Base-by-base conservation (phyloP, 2,329 filamentous ascomycete species). In the Mycosphaerelloides madeirae region DNA sequence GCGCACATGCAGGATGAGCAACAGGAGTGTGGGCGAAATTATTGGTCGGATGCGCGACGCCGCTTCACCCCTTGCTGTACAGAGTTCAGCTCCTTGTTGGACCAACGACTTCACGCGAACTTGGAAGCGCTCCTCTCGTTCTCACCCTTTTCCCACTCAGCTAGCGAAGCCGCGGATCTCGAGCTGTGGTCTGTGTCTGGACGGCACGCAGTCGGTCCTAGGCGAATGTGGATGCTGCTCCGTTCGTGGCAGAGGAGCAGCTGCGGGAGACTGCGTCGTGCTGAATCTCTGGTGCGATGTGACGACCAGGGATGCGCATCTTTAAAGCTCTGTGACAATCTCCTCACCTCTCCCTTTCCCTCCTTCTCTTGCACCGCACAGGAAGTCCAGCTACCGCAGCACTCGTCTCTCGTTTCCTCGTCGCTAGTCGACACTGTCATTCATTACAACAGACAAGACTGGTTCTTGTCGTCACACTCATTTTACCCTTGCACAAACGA, bases 371-470 rank as follows among this genome's bases (percentile, higher is more conserved):
- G 1, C 15, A 28, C 32, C 37, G 20, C 33, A 31, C 38, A 19
- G 22, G 22, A 25, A 25, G 5, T 25, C 22, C 22, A 25, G 22
- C 22, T 25, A 36, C 31, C 6, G 31, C 31, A 34, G 40, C 31
- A 32, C 46, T 50, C 43, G 44, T 51, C 39, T 20, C 38, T 49
- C 44, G 39, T 43, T 47, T 9, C 13, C 16, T 19, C 31, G 52
- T 54, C 52, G 49, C 49, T 43, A 49, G 46, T 48, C 49, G 52
- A 54, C 52, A 38, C 20, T 32, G 38, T 44, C 52, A 54, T 38
- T 52, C 52, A 6, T 48, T 46, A 31, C 32, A 40, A 34, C 38
- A 44, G 46, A 41, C 44, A 37, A 44, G 33, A 41, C 45, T 53
- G 22, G 22, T 5, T 25, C 22, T 25, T 25, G 44, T 46, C 49